Percentiles rank a stretch among this genome's conserved stretches.
phyloP scores from a whole-genome alignment of 495 filamentous ascomycete species.

The Rusavskia elegans region DNA sequence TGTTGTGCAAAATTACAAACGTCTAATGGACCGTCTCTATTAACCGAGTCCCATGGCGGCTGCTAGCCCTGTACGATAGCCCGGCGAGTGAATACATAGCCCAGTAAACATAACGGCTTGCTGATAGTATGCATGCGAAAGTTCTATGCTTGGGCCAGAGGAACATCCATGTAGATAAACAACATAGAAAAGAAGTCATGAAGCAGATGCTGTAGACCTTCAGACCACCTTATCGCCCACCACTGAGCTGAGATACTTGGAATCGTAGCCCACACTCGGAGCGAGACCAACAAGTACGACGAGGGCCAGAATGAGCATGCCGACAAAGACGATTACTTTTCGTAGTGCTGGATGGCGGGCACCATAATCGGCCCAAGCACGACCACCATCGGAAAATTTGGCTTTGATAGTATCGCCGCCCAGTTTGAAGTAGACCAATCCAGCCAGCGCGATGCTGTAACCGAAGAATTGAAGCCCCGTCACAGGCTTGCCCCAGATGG shows the following conservation, averaged over 20 bases:
- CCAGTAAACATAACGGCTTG: too few species aligned
- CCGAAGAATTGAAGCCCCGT: conserved; percentile 79
- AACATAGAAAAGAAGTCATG: neutral
- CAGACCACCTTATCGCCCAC: neutral
- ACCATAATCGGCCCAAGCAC: conserved; percentile 78
- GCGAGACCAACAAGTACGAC: conserved; percentile 49
- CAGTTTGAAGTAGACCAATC: conserved; percentile 96
- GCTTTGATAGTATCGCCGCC: conserved; percentile 73
- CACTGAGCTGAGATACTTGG: neutral
- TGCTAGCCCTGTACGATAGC: too few species aligned
- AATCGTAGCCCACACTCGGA: conserved; percentile 17
- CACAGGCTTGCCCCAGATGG: conserved; percentile 77
- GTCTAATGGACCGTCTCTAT: too few species aligned
- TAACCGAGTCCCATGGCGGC: too few species aligned
- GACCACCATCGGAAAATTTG: conserved; percentile 49
- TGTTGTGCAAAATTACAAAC: too few species aligned
- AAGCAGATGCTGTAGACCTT: neutral
- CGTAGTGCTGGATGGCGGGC: conserved; percentile 54
- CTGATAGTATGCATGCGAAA: too few species aligned
- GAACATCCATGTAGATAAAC: neutral
- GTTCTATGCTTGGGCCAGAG: neutral
- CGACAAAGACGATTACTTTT: conserved; percentile 54
- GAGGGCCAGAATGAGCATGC: conserved; percentile 46
- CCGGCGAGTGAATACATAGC: too few species aligned
- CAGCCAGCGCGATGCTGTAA: conserved; percentile 77